Base-by-base conservation (phyloP, 2,329 filamentous ascomycete genomes). In the Cucurbitaria berberidis region DNA sequence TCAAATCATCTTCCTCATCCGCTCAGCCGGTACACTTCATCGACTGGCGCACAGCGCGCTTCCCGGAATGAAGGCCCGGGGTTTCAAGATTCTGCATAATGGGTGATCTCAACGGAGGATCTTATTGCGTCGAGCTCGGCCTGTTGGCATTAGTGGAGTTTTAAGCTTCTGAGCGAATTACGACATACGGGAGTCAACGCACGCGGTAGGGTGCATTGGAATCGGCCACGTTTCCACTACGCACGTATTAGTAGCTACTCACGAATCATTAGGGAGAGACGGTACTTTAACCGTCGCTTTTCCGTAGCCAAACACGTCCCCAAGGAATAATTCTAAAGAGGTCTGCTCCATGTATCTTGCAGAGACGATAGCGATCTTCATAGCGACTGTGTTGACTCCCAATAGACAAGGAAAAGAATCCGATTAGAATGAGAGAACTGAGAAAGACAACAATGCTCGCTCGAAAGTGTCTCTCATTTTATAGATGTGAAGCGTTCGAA, bases 161-260 rank as follows among this genome's bases (percentile, higher is more conserved):
- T 16, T 3, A 38, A 3, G 18, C 18, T 15, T 21, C 21, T 38
- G 19, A 9, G 15, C n/a, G 35, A 38, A 21, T 10, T 9, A 22
- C n/a, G 9, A 15, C 10, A 22, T 42, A 57, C 55, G 13, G 32
- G 22, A 10, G 43, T 54, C 16, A 57, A 22, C 7, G 39, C 44
- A 7, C 59, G 49, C 11, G 59, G 59, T 3, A 62, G 22, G 5
- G 21, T 48, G 42, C 59, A 62, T 26, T 54, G 52, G 19, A 54
- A 59, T 10, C 45, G 29, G 15, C 59, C 59, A 4, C 58, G 55
- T 9, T 29, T 54, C 18, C 29, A 53, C 58, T 61, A 9, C n/a
- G n/a, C 22, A 13, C 7, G 2, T 30, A 7, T 54, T 18, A 49
- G 45, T 7, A 34, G 39, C 7, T 36, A 29, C 5, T 22, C 18